A percentile compares a stretch with the other conserved stretches of the same genome.
These are phyloP conservation scores for Jamesozyma rosinii DNA, from an alignment of 805 yeast genomes.

Conservation along the genomic window DNA sequence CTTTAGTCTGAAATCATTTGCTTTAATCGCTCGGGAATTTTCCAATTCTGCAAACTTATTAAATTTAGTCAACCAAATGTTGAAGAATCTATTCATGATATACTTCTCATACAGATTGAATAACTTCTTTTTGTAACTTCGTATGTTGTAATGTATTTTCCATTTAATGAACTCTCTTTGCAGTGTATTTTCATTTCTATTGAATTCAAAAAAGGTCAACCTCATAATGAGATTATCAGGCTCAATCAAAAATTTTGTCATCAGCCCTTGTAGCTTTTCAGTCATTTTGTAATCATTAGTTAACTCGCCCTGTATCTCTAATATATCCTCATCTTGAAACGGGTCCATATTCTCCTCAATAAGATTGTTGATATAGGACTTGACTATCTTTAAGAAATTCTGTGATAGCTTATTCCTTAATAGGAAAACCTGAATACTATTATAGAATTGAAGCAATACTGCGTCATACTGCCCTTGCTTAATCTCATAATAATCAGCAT, in stretches of 20 bases:
- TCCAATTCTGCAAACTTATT: not conserved
- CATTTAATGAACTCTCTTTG: conserved; percentile 12
- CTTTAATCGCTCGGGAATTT: conserved; percentile 7
- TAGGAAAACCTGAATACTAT: conserved; percentile 20
- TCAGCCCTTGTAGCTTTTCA: conserved; percentile 11
- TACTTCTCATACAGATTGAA: conserved; percentile 5
- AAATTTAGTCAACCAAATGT: conserved; percentile 1
- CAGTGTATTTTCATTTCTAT: conserved; percentile 4
- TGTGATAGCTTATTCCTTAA: conserved; percentile 18
- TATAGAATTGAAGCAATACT: conserved; percentile 13
- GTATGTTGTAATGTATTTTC: conserved; percentile 9
- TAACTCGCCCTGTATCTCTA: conserved; percentile 17
- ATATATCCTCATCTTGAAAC: conserved; percentile 15
- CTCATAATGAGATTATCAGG: conserved; percentile 22
- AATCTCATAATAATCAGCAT: not conserved
- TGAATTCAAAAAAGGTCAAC: conserved; percentile 16
- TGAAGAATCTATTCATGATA: conserved; percentile 5
- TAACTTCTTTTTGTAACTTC: not conserved
- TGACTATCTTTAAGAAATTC: conserved; percentile 21
- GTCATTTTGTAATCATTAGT: conserved; percentile 13
- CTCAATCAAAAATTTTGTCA: conserved; percentile 14
- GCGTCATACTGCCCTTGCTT: conserved; percentile 4
- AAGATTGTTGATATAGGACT: conserved; percentile 13
- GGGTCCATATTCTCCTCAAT: conserved; percentile 16
- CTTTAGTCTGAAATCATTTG: conserved; percentile 11